Evolutionary conservation across 257 asterid species (phyloP).

Genomic region (Catharanthus roseus): DNA sequence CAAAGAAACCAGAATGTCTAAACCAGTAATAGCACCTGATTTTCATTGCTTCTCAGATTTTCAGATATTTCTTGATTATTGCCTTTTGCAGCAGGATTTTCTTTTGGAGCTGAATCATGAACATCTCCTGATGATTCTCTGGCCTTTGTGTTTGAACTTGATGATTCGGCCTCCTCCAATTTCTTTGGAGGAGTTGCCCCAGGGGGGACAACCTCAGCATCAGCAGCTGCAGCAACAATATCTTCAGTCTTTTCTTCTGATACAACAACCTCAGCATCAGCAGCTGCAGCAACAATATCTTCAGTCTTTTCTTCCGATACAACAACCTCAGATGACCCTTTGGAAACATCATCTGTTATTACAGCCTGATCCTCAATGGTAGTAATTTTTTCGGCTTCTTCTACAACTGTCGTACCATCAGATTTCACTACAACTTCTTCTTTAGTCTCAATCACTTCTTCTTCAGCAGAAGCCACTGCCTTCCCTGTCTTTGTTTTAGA

Average conservation of each 20-base stretch:
- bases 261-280: background rate
- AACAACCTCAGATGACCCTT: background rate
- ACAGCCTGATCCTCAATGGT: background rate
- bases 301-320: background rate
- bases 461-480: background rate
- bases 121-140: conserved; percentile 19
- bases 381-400: background rate
- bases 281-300: background rate
- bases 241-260: background rate
- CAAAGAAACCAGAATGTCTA: background rate
- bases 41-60: conserved; percentile 21
- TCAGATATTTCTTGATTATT: conserved; percentile 13
- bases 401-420: background rate
- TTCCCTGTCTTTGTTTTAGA: background rate
- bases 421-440: background rate
- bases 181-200: no score
- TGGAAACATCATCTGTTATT: background rate
- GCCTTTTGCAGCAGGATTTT: background rate
- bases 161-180: conserved; percentile 16
- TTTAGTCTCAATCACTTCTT: background rate
- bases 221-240: background rate
- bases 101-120: background rate
- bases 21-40: conserved; percentile 22
- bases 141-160: conserved; percentile 21
- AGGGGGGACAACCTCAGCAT: no score